Evolutionary conservation across 768 basidiomycete species (phyloP).

Genomic region (Mrakia frigida): DNA sequence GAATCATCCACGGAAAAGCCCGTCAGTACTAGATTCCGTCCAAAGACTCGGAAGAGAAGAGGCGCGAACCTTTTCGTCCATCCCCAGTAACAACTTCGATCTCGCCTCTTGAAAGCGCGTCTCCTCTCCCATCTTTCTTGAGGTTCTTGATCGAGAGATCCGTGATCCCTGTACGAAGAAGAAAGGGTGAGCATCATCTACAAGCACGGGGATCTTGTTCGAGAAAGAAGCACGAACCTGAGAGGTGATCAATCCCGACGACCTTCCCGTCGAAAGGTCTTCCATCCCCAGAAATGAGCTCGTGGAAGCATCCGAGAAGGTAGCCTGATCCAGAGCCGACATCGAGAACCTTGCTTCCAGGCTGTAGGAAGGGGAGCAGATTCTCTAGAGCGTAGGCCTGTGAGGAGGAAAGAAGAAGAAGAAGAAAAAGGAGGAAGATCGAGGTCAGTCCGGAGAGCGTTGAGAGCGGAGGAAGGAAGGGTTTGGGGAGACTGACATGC

Average conservation of each 20-base stretch:
- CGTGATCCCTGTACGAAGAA: conserved; percentile 40
- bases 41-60: background rate
- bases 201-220: too few relatives aligned
- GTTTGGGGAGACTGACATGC: background rate
- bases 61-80: conserved; percentile 68
- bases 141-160: conserved; percentile 62
- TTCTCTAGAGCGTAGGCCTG: conserved; percentile 81
- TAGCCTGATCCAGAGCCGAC: conserved; percentile 87
- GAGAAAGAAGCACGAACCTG: conserved; percentile 44
- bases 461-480: background rate
- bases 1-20: too few relatives aligned
- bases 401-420: conserved; percentile 43
- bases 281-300: conserved; percentile 53
- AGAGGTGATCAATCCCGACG: conserved; percentile 87
- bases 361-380: conserved; percentile 64
- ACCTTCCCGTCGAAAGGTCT: conserved; percentile 53
- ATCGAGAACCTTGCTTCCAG: conserved; percentile 74
- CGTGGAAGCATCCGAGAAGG: conserved; percentile 71
- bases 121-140: conserved; percentile 57
- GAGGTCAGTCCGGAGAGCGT: too few relatives aligned
- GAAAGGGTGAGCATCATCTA: background rate
- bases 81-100: conserved; percentile 70
- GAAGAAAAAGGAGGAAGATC: background rate
- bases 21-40: background rate
- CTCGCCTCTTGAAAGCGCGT: conserved; percentile 52